A percentile compares a stretch with the other conserved stretches of the same genome.
Conservation (phyloP, 306 rosid species). For the Purshia tridentata region DNA sequence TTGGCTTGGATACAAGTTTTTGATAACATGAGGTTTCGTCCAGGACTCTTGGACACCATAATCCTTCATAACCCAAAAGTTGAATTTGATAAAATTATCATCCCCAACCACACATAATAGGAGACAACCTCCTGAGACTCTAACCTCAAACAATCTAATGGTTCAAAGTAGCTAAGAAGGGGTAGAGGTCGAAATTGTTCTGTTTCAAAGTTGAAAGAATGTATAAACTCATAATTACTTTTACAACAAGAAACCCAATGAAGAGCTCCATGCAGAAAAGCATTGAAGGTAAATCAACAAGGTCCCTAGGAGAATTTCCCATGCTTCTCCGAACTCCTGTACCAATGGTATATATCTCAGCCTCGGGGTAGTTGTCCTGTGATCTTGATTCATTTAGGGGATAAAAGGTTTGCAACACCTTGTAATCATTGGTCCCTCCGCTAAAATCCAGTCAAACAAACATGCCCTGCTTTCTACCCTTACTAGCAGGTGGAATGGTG, state of each 20-base stretch:
- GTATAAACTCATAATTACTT: background rate
- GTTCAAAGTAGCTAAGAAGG: background rate
- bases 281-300: background rate
- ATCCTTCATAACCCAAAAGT: slow-evolving; percentile 20
- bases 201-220: slow-evolving; percentile 2
- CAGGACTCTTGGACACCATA: slow-evolving; percentile 17
- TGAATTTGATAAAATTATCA: background rate
- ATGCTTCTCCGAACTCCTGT: slow-evolving; percentile 17
- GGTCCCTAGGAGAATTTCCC: background rate
- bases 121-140: slow-evolving; percentile 7
- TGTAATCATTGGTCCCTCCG: background rate
- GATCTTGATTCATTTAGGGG: background rate
- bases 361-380: background rate
- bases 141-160: background rate
- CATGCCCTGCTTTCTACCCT: background rate
- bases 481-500: background rate
- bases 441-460: background rate
- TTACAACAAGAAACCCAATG: background rate
- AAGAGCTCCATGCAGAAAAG: slow-evolving; percentile 6
- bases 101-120: background rate
- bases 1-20: background rate
- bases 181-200: slow-evolving; percentile 8
- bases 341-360: slow-evolving; percentile 5
- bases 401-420: background rate
- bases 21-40: background rate